Conservation (phyloP, 2,329 filamentous ascomycete species). For the Scopulariopsis brevicaulis region DNA sequence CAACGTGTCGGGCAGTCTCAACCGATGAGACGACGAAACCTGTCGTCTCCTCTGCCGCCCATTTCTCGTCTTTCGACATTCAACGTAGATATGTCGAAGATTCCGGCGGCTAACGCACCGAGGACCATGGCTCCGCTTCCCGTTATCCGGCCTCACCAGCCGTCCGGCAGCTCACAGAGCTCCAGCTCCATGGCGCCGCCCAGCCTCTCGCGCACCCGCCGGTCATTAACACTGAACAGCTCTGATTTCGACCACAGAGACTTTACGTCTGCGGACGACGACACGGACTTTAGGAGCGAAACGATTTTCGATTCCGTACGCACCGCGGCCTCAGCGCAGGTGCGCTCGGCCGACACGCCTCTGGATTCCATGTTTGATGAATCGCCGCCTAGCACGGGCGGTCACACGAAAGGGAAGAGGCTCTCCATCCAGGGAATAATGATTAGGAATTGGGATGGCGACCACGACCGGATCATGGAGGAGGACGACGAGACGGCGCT, state of each 20-base stretch:
- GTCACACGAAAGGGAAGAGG: conserved; percentile 39
- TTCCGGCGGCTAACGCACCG: conserved; percentile 15
- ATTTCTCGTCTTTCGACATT: conserved; percentile 42
- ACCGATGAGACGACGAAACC: conserved; percentile 29
- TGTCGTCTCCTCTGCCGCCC: conserved; percentile 44
- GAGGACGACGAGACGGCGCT: conserved; percentile 49
- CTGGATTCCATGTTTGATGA: conserved; percentile 76
- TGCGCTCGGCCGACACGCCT: conserved; percentile 56
- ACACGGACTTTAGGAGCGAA: conserved; percentile 69
- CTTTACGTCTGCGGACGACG: conserved; percentile 59
- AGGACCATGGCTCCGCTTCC: conserved; percentile 13
- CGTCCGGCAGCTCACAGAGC: conserved; percentile 24
- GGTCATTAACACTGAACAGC: conserved; percentile 50
- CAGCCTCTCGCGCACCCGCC: conserved; percentile 17
- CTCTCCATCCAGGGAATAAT: conserved; percentile 49
- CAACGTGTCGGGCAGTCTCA: conserved; percentile 5
- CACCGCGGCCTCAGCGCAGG: conserved; percentile 56
- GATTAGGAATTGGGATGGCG: conserved; percentile 40
- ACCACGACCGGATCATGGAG: conserved; percentile 43
- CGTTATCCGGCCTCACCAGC: conserved; percentile 25
- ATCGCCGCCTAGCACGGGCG: conserved; percentile 50
- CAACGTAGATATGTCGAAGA: conserved; percentile 37
- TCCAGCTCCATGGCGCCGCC: conserved; percentile 29
- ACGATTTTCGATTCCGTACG: conserved; percentile 67
- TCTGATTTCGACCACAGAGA: conserved; percentile 58